Percentiles rank a stretch among this genome's conserved stretches.
Evolutionary conservation across 768 basidiomycete genomes (phyloP).

Genomic region (Suillus weaverae): DNA sequence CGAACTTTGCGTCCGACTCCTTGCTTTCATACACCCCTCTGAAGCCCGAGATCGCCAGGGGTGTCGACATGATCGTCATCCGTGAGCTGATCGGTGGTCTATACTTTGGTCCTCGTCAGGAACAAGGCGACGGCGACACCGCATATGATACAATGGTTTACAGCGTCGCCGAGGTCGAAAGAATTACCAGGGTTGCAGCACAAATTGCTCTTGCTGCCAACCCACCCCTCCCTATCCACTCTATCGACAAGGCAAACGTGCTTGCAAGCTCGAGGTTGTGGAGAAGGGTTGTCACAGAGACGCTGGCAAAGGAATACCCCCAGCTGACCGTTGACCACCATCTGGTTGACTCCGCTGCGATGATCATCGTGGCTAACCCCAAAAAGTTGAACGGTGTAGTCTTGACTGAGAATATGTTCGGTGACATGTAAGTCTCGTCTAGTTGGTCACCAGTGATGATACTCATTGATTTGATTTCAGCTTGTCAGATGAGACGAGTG

Average conservation of each 20-base stretch:
- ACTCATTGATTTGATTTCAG: slow-evolving; percentile 39
- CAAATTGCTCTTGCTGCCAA: slow-evolving; percentile 81
- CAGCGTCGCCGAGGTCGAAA: slow-evolving; percentile 85
- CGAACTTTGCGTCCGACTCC: slow-evolving; percentile 90
- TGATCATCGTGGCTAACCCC: slow-evolving; percentile 90
- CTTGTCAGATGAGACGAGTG: slow-evolving; percentile 93
- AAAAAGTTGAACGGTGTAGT: slow-evolving; percentile 93
- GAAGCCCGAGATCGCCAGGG: slow-evolving; percentile 76
- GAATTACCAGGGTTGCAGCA: slow-evolving; percentile 94
- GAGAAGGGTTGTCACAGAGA: slow-evolving; percentile 90
- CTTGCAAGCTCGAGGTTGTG: slow-evolving; percentile 92
- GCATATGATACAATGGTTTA: slow-evolving; percentile 96
- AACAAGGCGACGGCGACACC: slow-evolving; percentile 67
- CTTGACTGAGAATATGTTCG: slow-evolving; percentile 94
- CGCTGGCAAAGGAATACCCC: slow-evolving; percentile 82
- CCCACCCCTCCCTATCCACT: slow-evolving; percentile 88
- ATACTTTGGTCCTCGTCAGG: slow-evolving; percentile 94
- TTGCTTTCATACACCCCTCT: slow-evolving; percentile 88
- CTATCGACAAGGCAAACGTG: slow-evolving; percentile 98
- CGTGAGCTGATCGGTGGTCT: slow-evolving; percentile 95
- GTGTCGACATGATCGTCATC: slow-evolving; percentile 89
- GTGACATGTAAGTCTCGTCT: slow-evolving; percentile 79
- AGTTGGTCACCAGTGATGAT: no score
- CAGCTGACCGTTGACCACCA: slow-evolving; percentile 86
- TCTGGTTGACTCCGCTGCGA: slow-evolving; percentile 93